phyloP scores from a whole-genome alignment of 805 yeast genomes.

The Candida hungchunana region DNA sequence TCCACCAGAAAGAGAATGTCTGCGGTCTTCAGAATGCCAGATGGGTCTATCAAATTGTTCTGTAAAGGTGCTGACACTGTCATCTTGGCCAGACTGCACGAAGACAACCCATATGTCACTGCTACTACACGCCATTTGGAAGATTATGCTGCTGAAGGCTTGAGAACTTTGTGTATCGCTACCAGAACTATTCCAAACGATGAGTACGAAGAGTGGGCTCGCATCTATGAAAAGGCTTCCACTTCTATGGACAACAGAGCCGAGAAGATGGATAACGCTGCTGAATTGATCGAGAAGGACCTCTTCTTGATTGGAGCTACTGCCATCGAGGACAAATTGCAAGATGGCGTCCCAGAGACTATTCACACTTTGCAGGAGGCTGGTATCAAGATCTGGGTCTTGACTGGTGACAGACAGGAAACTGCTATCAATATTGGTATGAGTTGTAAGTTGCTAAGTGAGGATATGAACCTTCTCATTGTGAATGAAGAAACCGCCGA shows the following conservation, averaged over 20 bases:
- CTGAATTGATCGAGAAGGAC: constrained; percentile 80
- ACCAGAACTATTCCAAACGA: constrained; percentile 71
- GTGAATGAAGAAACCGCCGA: constrained; percentile 82
- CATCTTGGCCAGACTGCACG: constrained; percentile 75
- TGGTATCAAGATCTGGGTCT: constrained; percentile 95
- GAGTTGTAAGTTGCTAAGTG: constrained; percentile 92
- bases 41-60: constrained; percentile 80
- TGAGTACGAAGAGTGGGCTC: constrained; percentile 73
- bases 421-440: constrained; percentile 98
- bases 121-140: constrained; percentile 84
- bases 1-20: constrained; percentile 98
- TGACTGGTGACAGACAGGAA: constrained; percentile 98
- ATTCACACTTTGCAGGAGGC: constrained; percentile 94
- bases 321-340: constrained; percentile 96
- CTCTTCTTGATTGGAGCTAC: constrained; percentile 89
- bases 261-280: constrained; percentile 77
- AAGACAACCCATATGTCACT: constrained; percentile 72
- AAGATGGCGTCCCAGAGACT: constrained; percentile 98
- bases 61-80: constrained; percentile 99
- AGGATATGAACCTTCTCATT: constrained; percentile 90
- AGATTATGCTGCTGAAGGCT: constrained; percentile 94
- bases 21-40: constrained; percentile 90
- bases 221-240: constrained; percentile 69
- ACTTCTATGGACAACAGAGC: constrained; percentile 74
- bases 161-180: constrained; percentile 92